These are phyloP conservation scores for Pachysandra terminalis DNA, from an alignment of 164 flowering plant genomes.

Conservation along the genomic window DNA sequence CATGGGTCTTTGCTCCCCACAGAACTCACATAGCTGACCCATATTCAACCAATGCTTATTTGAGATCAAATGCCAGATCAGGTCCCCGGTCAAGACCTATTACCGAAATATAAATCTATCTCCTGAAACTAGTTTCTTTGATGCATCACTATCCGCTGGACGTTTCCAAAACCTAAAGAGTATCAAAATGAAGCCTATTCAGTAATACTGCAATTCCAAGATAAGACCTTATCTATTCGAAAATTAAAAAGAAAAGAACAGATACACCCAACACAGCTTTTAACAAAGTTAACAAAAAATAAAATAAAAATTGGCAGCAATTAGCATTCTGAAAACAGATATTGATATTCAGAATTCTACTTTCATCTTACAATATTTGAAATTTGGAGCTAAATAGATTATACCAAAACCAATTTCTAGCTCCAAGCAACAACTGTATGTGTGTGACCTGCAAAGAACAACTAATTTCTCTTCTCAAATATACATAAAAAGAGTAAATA, in stretches of 20 bases:
- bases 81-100: slow-evolving; percentile 2
- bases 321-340: too few relatives aligned
- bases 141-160: slow-evolving; percentile 2
- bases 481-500: too few relatives aligned
- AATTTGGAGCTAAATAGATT: not conserved
- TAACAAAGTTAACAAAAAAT: too few relatives aligned
- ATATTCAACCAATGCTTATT: slow-evolving; percentile 5
- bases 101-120: not conserved
- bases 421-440: too few relatives aligned
- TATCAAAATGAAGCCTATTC: slow-evolving; percentile 2
- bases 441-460: too few relatives aligned
- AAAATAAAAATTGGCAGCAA: too few relatives aligned
- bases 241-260: too few relatives aligned
- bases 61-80: not conserved
- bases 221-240: too few relatives aligned
- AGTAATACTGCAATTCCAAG: not conserved
- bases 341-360: too few relatives aligned
- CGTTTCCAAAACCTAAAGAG: slow-evolving; percentile 5
- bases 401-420: not conserved
- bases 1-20: slow-evolving; percentile 8
- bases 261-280: too few relatives aligned
- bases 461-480: too few relatives aligned
- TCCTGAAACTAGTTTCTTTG: slow-evolving; percentile 4
- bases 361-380: too few relatives aligned
- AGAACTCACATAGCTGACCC: slow-evolving; percentile 5